Evolutionary conservation across 305 asterid species (phyloP), one percentile per base, ranked within the genome.

Genomic region (Plantago coronopus): DNA sequence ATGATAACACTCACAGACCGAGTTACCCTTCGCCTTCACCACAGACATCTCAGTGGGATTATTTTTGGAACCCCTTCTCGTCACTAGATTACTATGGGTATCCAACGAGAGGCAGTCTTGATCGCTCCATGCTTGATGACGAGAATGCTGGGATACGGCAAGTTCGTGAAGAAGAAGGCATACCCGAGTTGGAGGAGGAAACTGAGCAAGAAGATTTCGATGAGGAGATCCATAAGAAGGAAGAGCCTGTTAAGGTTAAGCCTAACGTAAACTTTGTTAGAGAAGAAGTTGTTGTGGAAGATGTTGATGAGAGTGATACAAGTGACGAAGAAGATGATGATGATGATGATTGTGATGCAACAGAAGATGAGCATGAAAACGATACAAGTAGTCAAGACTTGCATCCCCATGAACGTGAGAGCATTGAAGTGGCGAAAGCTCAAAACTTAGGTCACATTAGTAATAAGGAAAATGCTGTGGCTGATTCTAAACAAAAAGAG

Each of bases 51-150:
- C 99, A 81, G 61, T 93, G 99, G 99, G 99, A 93, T 80, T 91
- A 81, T 79, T 91, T 93, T 46, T 93, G 97, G 99, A 83, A 93
- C 66, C 99, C 99, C 18, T 93, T 93, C 71, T 83, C 97, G 29
- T 89, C 97, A 9, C 61, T 93, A 45, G 99, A 93, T 72, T 87
- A 83, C 69, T 89, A 87, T 60, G 87, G 93, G 10, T 89, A 85
- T 74, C 81, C 88, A 63, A 54, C 60, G 21, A 81, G 93, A 63
- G 71, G 61, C 74, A 72, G 78, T 54, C 62, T 76, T 50, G 91
- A 82, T 56, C 89, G 59, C 19, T 62, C 73, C 17, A 73, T 69
- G 74, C 55, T 81, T 49, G 88, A 83, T 31, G 87, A 84, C 60
- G 97, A 87, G 63, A 70, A 66, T 70, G 81, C 66, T 16, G 87